A percentile compares a stretch with the other conserved stretches of the same genome.
phyloP scores from a whole-genome alignment of 2,329 filamentous ascomycete species.

The Lachnellula hyalina region DNA sequence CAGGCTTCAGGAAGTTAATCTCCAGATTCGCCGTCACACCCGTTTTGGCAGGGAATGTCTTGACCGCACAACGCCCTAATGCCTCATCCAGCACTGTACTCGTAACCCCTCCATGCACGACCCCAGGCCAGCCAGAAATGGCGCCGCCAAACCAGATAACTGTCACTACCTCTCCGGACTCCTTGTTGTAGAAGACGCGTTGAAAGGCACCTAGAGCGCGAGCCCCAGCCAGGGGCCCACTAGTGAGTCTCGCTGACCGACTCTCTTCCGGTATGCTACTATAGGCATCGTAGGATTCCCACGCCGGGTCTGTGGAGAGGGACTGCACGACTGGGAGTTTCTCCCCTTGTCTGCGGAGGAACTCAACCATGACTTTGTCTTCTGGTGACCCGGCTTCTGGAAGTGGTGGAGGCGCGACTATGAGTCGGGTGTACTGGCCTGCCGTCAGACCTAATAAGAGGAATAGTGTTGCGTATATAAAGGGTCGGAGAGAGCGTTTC shows the following conservation, averaged over 20 bases:
- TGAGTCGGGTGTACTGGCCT: slow-evolving; percentile 37
- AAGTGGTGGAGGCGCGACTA: slow-evolving; percentile 40
- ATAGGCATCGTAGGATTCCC: slow-evolving; percentile 40
- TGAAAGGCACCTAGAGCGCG: slow-evolving; percentile 45
- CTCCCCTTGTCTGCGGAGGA: slow-evolving; percentile 39
- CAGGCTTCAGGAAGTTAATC: slow-evolving; percentile 58
- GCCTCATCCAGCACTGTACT: slow-evolving; percentile 66
- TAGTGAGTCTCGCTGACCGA: slow-evolving; percentile 34
- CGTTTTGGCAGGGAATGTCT: slow-evolving; percentile 41
- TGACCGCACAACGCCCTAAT: slow-evolving; percentile 56
- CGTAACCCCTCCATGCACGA: slow-evolving; percentile 66
- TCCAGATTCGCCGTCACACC: slow-evolving; percentile 53
- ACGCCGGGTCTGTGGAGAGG: slow-evolving; percentile 39
- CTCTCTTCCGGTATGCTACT: slow-evolving; percentile 18
- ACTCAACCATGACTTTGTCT: slow-evolving; percentile 37
- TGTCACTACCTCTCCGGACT: slow-evolving; percentile 51
- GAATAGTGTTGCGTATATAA: slow-evolving; percentile 33
- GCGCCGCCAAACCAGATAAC: slow-evolving; percentile 65
- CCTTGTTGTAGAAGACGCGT: slow-evolving; percentile 58
- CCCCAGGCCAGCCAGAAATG: slow-evolving; percentile 63
- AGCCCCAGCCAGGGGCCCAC: slow-evolving; percentile 39
- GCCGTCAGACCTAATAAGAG: slow-evolving; percentile 36
- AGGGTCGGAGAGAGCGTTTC: slow-evolving; percentile 26
- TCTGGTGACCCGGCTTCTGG: slow-evolving; percentile 36
- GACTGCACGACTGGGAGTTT: slow-evolving; percentile 44